Base-by-base conservation (phyloP, 176 grass and related monocot genomes). In the Panicum miliaceum region DNA sequence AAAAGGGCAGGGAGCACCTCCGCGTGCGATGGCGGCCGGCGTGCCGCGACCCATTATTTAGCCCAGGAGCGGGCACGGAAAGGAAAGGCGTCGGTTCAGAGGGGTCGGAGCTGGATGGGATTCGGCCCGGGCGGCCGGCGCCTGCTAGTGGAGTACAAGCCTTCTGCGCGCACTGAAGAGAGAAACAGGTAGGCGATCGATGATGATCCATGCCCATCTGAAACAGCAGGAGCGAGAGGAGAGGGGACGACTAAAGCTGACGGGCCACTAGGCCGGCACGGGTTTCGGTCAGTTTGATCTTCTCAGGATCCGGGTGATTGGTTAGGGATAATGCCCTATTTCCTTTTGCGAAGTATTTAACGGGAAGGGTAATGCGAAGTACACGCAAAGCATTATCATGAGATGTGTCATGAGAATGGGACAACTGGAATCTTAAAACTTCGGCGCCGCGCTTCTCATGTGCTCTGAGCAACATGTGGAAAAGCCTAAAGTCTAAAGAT, bases 121-220 rank as follows among this genome's bases (percentile, higher is more conserved):
- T 51, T 42, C 65, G 29, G 29, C 29, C 29, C 29, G 29, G 29
- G 1, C 29, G 29, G 29, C 29, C 29, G 51, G 54, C n/a, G 7
- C 18, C 16, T 32, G 29, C 1, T 68, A 90, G 88, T 90, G 73
- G 88, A 86, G 65, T 41, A 86, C 65, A 82, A 58, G 78, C 56
- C 79, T 72, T 71, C 43, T 42, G 88, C n/a, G n/a, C n/a, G n/a
- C 88, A 86, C 88, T 65, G 65, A 22, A 60, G 9, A n/a, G 23
- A 51, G 46, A 45, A 64, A 71, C 37, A 71, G 83, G 71, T 53
- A 76, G 63, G n/a, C 46, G 32, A 52, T 68, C 29, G 76, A 61
- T 68, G 68, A 57, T 14, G 48, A 37, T 29, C 20, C 63, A 45
- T 3, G 41, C 64, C 56, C 11, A 35, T 77, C 82, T 85, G 77